Evolutionary conservation across 441 rosid genomes (phyloP).

Genomic region (Flueggea neowawraea): DNA sequence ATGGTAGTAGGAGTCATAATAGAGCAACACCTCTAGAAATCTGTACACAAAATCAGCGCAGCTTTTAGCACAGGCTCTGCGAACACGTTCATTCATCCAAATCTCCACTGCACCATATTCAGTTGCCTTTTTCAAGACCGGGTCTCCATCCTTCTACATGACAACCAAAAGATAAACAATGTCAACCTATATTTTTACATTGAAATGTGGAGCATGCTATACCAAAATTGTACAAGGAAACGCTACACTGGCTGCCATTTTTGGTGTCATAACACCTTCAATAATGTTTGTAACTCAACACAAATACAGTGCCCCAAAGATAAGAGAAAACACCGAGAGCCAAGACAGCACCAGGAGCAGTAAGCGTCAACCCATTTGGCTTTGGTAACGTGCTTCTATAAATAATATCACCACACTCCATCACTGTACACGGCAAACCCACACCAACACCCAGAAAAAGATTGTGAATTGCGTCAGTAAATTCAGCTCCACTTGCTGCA

Average conservation of each 20-base stretch:
- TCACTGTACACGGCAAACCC: conserved; percentile 93
- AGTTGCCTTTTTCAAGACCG: conserved; percentile 95
- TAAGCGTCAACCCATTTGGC: conserved; percentile 60
- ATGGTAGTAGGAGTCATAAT: conserved; percentile 24
- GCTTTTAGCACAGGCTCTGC: conserved; percentile 92
- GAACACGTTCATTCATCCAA: conserved; percentile 97
- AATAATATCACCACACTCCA: conserved; percentile 96
- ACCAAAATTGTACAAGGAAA: no score
- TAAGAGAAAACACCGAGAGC: conserved; percentile 85
- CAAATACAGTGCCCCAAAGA: no score
- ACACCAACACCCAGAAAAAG: conserved; percentile 91
- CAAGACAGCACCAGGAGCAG: conserved; percentile 73
- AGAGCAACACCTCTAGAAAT: conserved; percentile 76
- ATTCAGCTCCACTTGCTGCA: conserved; percentile 44
- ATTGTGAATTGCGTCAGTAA: conserved; percentile 54
- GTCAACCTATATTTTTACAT: no score
- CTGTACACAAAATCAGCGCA: conserved; percentile 90
- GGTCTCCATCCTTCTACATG: conserved; percentile 59
- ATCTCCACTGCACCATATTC: conserved; percentile 96
- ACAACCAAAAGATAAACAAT: conserved; percentile 10
- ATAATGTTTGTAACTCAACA: no score
- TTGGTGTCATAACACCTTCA: no score
- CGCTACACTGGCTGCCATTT: no score
- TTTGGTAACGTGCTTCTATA: conserved; percentile 94
- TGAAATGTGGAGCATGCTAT: no score